phyloP scores from a whole-genome alignment of 441 rosid genomes.

The Viola pubescens region DNA sequence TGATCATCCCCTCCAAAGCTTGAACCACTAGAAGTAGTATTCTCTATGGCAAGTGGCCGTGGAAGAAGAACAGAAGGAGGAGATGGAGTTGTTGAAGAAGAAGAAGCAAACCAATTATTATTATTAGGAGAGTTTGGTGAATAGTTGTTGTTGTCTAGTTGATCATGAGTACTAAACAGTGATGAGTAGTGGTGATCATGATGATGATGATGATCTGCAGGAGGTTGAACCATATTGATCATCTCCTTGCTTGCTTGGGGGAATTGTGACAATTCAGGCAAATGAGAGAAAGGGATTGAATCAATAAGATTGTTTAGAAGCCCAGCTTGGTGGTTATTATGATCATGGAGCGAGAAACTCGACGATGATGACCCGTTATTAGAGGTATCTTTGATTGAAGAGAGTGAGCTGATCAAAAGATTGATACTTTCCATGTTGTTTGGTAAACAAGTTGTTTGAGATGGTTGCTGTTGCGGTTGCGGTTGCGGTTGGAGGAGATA shows the following conservation, averaged over 20 bases:
- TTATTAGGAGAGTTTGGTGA: conserved; percentile 28
- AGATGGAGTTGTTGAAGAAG: conserved; percentile 27
- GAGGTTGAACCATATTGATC: conserved; percentile 12
- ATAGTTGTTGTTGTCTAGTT: conserved; percentile 15
- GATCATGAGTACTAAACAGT: conserved; percentile 18
- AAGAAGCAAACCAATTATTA: conserved; percentile 29
- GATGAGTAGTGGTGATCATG: too few species aligned
- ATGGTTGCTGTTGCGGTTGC: conserved; percentile 13
- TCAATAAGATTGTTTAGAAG: conserved; percentile 17
- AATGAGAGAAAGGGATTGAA: conserved; percentile 33
- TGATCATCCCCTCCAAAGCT: conserved; percentile 38
- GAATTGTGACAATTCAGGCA: conserved; percentile 42
- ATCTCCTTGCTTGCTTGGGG: conserved; percentile 23
- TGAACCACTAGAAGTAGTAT: conserved; percentile 27
- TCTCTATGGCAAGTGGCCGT: conserved; percentile 17
- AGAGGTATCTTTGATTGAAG: conserved; percentile 28
- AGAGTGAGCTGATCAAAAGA: conserved; percentile 29
- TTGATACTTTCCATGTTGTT: conserved; percentile 28
- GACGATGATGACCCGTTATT: conserved; percentile 4
- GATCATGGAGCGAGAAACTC: conserved; percentile 3
- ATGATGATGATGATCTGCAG: background rate
- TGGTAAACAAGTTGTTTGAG: conserved; percentile 18
- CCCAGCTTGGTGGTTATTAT: conserved; percentile 16
- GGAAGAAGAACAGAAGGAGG: conserved; percentile 20
- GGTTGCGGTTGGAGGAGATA: conserved; percentile 44